A percentile compares a stretch with the other conserved stretches of the same genome.
Conservation (phyloP, 768 basidiomycete genomes). For the Amanita jacksonii region DNA sequence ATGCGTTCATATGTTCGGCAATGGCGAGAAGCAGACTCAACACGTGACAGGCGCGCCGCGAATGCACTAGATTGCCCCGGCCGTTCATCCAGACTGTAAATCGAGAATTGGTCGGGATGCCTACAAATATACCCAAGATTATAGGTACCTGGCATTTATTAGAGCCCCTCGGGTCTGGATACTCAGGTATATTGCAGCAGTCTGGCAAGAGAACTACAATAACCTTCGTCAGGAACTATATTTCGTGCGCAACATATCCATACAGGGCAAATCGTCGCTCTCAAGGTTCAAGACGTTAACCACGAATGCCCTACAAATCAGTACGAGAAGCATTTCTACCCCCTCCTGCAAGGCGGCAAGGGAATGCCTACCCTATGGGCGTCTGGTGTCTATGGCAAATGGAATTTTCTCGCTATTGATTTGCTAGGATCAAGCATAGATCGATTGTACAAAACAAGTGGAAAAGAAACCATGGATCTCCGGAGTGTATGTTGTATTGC, state of each 20-base stretch:
- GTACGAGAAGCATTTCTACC: constrained; percentile 63
- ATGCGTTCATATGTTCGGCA: too few relatives aligned
- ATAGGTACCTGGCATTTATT: constrained; percentile 57
- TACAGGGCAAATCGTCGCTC: constrained; percentile 50
- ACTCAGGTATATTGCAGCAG: constrained; percentile 65
- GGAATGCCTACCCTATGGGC: constrained; percentile 73
- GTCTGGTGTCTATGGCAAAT: constrained; percentile 43
- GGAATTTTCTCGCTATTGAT: constrained; percentile 73
- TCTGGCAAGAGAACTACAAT: too few relatives aligned
- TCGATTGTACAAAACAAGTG: constrained; percentile 43
- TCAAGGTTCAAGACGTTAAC: constrained; percentile 63
- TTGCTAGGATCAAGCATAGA: constrained; percentile 66
- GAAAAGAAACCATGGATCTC: constrained; percentile 53
- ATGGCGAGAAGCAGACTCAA: background rate
- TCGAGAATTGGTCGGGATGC: too few relatives aligned
- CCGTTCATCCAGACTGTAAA: background rate
- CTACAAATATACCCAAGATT: constrained; percentile 23
- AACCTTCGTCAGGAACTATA: constrained; percentile 57
- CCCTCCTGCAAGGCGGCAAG: constrained; percentile 55
- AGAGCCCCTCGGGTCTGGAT: constrained; percentile 58
- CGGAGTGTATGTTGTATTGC: constrained; percentile 68
- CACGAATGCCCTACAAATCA: constrained; percentile 71
- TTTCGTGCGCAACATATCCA: constrained; percentile 52
- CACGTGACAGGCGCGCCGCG: background rate
- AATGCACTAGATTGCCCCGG: background rate